These are phyloP conservation scores for Cyanidium caldarium DNA, from an alignment of 23 red algal genomes.

Conservation along the genomic window DNA sequence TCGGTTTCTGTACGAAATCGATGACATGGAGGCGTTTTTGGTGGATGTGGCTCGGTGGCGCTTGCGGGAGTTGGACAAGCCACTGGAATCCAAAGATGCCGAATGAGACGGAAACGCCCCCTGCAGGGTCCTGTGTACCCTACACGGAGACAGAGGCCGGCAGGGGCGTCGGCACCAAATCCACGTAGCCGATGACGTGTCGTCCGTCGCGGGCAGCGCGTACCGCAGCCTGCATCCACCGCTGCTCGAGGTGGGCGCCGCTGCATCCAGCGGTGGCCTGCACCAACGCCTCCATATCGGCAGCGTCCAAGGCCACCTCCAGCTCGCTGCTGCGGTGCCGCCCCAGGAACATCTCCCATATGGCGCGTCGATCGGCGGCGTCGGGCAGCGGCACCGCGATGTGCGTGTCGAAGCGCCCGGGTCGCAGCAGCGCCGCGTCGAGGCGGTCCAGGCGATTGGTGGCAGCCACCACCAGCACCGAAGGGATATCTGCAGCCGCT, in stretches of 20 bases:
- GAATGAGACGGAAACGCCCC: too few relatives aligned
- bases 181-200: too few relatives aligned
- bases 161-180: too few relatives aligned
- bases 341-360: slow-evolving; percentile 11
- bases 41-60: not conserved
- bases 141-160: too few relatives aligned
- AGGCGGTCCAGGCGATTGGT: slow-evolving; percentile 32
- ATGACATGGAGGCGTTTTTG: not conserved
- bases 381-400: slow-evolving; percentile 20
- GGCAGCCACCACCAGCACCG: slow-evolving; percentile 21
- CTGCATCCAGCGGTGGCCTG: not conserved
- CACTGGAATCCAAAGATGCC: too few relatives aligned
- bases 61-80: too few relatives aligned
- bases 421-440: slow-evolving; percentile 19
- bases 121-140: too few relatives aligned
- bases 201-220: too few relatives aligned
- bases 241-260: not conserved
- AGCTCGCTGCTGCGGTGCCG: too few relatives aligned
- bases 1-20: not conserved
- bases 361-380: slow-evolving; percentile 7
- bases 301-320: not conserved
- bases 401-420: slow-evolving; percentile 20
- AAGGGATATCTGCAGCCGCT: too few relatives aligned
- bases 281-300: not conserved
- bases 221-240: not conserved